Evolutionary conservation across 2,329 filamentous ascomycete genomes (phyloP), one percentile per base, ranked within the genome.

Genomic region (Pyrenophora teres): DNA sequence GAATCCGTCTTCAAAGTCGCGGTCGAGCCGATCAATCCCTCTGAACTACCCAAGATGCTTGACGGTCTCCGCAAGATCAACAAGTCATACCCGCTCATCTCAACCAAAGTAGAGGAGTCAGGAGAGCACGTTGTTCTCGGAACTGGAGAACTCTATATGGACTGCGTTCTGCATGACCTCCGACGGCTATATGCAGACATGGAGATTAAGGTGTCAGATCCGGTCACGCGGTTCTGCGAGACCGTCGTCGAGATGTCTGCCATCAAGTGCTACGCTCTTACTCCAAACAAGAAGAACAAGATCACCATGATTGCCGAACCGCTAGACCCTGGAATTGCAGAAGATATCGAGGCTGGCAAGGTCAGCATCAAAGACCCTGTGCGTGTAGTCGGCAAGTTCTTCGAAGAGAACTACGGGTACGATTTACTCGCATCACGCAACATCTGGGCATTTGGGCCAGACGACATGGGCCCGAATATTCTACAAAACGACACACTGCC

Each of bases 261-360:
- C 16, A 97, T 96, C 53, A 97, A 97, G 77, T 99, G 94, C 77
- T 99, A 97, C 73, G 93, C 94, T 18, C 86, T 96, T 63, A 97
- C 94, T 2, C 94, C 94, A 2, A 99, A 99, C 79, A 99, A 99
- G 78, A 97, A 97, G 80, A 99, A 99, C 79, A 96, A 96, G 74
- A 89, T 99, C 67, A 97, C 94, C 31, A 97, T 99, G 90, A 89
- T 97, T 50, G 94, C 94, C 3, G 94, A 99, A 73, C 93, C 94
- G 30, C 79, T 99, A 12, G 94, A 99, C 62, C 89, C 95, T 64
- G 94, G 94, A 13, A 96, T 99, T 57, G 91, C 93, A 4, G 87
- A 90, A 66, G 94, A 99, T 66, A 97, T 99, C 58, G 94, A 99
- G 77, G 86, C 84, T 40, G 92, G 93, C 21, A 87, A 84, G 48